A percentile compares a stretch with the other conserved stretches of the same genome.
These are phyloP conservation scores for Fusarium dimerum DNA, from an alignment of 2,329 filamentous ascomycete genomes.

Conservation along the genomic window DNA sequence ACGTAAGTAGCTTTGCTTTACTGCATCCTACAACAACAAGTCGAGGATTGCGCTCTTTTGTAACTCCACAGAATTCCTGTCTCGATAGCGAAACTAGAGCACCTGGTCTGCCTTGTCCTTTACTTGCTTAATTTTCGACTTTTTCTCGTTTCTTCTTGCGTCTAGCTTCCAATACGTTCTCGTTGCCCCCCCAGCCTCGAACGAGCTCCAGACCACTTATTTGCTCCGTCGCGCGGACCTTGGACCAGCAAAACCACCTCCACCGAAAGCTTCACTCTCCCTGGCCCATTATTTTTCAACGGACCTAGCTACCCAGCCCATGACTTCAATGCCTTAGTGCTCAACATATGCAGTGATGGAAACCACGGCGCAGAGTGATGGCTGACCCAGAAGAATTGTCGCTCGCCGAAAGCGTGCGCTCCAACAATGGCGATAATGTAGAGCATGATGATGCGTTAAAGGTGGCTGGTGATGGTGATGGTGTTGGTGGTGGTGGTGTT, in stretches of 20 bases:
- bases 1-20: constrained; percentile 25
- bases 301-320: constrained; percentile 24
- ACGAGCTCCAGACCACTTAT: constrained; percentile 24
- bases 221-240: background rate
- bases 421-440: constrained; percentile 45
- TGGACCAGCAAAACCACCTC: constrained; percentile 22
- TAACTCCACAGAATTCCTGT: background rate
- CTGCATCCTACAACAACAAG: constrained; percentile 21
- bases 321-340: constrained; percentile 28
- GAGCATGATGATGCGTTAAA: constrained; percentile 20
- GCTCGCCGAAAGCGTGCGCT: constrained; percentile 39
- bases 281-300: background rate
- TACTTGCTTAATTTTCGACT: background rate
- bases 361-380: constrained; percentile 43
- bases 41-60: background rate
- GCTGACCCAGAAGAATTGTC: constrained; percentile 49
- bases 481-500: constrained; percentile 17
- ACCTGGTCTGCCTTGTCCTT: background rate
- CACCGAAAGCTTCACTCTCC: constrained; percentile 12
- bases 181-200: constrained; percentile 21
- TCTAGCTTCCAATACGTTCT: constrained; percentile 1
- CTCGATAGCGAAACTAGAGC: background rate
- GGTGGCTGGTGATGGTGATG: constrained; percentile 14
- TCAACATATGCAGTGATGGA: constrained; percentile 40
- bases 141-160: background rate